These are phyloP conservation scores for Coemansia sp. DNA, from an alignment of 192 early-diverging fungal species.

Conservation along the genomic window DNA sequence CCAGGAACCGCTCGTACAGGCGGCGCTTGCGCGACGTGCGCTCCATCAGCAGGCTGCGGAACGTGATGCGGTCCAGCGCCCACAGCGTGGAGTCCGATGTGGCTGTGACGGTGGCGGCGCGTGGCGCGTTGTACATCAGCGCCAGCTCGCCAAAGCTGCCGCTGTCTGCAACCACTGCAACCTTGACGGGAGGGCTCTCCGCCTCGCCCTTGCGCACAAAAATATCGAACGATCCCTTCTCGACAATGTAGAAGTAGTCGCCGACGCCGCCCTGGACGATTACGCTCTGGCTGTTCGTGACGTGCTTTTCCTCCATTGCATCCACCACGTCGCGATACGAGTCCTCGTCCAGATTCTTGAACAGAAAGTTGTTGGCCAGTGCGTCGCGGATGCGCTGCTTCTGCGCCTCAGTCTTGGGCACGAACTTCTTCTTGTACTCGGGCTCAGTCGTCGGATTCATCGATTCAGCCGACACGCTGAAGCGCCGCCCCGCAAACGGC, in stretches of 20 bases:
- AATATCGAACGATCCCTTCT: slow-evolving; percentile 88
- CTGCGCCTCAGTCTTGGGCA: slow-evolving; percentile 88
- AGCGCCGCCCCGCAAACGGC: slow-evolving; percentile 86
- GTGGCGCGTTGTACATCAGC: slow-evolving; percentile 98
- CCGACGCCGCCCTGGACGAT: slow-evolving; percentile 95
- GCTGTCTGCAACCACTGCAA: slow-evolving; percentile 75
- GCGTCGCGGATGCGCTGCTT: slow-evolving; percentile 74
- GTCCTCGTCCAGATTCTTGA: slow-evolving; percentile 93
- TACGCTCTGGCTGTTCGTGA: slow-evolving; percentile 66
- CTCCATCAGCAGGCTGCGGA: slow-evolving; percentile 97
- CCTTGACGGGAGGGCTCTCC: slow-evolving; percentile 62
- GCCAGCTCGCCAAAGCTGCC: slow-evolving; percentile 98
- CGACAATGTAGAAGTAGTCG: slow-evolving; percentile 98
- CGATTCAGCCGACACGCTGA: slow-evolving; percentile 94
- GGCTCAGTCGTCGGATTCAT: slow-evolving; percentile 83
- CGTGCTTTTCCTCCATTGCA: slow-evolving; percentile 91
- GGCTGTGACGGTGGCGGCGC: slow-evolving; percentile 92
- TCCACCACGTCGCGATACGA: slow-evolving; percentile 92
- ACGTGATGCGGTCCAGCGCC: slow-evolving; percentile 97
- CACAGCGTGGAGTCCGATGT: slow-evolving; percentile 85
- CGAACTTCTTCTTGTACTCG: slow-evolving; percentile 81
- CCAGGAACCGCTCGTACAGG: slow-evolving; percentile 95
- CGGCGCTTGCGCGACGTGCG: slow-evolving; percentile 91
- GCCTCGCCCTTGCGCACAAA: slow-evolving; percentile 73
- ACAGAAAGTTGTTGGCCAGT: slow-evolving; percentile 91